Percentiles rank a stretch among this genome's conserved stretches.
Conservation (phyloP, 2,329 filamentous ascomycete species). For the Cercospora citrullina region DNA sequence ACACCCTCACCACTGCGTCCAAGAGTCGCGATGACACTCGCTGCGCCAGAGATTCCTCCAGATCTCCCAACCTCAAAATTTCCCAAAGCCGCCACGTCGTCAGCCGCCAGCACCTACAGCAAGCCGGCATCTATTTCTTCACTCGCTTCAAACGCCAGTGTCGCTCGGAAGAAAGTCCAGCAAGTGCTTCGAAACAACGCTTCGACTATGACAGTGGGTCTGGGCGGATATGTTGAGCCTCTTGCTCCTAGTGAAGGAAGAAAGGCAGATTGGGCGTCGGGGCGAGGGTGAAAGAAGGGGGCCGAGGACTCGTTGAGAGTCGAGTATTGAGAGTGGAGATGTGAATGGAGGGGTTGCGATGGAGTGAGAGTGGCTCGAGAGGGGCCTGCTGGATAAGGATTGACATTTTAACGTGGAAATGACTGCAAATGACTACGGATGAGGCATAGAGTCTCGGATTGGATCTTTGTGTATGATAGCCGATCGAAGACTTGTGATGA, state of each 20-base stretch:
- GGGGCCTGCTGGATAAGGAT: not conserved
- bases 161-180: not conserved
- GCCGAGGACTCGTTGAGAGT: not conserved
- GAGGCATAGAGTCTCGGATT: not conserved
- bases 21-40: not conserved
- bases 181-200: not conserved
- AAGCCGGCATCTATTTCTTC: not conserved
- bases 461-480: not conserved
- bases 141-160: not conserved
- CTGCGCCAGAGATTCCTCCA: not conserved
- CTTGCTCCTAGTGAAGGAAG: not conserved
- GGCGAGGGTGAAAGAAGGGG: not conserved
- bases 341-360: not conserved
- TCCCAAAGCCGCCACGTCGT: not conserved
- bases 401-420: not conserved
- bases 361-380: not conserved
- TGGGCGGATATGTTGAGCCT: not conserved
- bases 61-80: not conserved
- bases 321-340: not conserved
- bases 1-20: not conserved
- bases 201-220: not conserved
- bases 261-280: not conserved
- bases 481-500: not conserved
- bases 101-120: not conserved
- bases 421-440: not conserved